Base-by-base conservation (phyloP, 305 asterid genomes). In the Galium porrigens region DNA sequence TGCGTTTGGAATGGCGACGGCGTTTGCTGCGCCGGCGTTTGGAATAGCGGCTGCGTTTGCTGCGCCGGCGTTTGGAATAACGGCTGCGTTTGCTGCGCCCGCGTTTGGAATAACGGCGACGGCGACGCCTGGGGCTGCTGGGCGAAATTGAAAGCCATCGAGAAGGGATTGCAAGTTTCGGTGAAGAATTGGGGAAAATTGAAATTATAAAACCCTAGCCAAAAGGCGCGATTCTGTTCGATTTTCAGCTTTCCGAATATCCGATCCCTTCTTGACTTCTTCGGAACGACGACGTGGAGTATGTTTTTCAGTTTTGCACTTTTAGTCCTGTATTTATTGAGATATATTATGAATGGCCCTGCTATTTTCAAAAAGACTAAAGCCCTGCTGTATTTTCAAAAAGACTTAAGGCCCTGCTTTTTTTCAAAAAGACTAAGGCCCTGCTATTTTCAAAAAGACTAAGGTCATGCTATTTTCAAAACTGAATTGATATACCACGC, bases 61-160 rank as follows among this genome's bases (percentile, higher is more conserved):
- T 41, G 48, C 48, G 48, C 14, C 5, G 9, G 48, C 4, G 48
- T 10, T 10, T 41, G 46, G 46, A 41, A 41, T 10, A 11, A 1
- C 46, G 46, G 1, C 15, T 15, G 2, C 10, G 55, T 36, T 57
- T 30, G 83, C 25, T 72, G 87, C 53, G 32, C 81, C 11, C 1
- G 42, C 42, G 42, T 36, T 10, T 36, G 42, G 42, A 36, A 36
- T 36, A 36, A 1, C 42, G 42, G 63, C 7, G 80, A 48, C 36
- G 70, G 88, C 71, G 80, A 87, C 37, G 73, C 90, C 63, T 73
- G 77, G 64, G 80, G 87, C 53, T 63, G 86, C 27, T 78, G 87
- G 36, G 83, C 72, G 78, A 84, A 88, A 8, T 85, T 73, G 81
- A 84, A 83, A 8, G 84, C 73, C 84, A 81, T 85, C 65, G 53